Base-by-base conservation (phyloP, 2,329 filamentous ascomycete species). In the Alternaria postmessia region DNA sequence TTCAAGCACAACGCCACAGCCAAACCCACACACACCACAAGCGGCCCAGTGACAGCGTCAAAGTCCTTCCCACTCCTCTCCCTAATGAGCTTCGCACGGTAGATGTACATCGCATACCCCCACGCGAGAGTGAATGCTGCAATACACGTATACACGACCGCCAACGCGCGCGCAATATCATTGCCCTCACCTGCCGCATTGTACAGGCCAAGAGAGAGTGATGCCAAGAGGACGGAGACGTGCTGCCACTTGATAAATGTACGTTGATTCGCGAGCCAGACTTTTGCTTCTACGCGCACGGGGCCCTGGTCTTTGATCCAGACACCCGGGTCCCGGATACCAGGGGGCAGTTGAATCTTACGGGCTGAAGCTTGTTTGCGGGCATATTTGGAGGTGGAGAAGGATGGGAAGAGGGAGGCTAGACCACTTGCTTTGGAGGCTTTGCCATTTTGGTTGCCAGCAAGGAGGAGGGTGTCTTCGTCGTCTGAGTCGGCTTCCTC, bases 171-270 rank as follows among this genome's bases (percentile, higher is more conserved):
- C 0, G 93, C 93, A 32, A 97, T 79, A n/a, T 83, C 83, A 77
- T 96, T 92, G 58, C 83, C 73, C 68, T 89, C 83, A 7, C 92
- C 91, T 0, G 94, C 94, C 0, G 94, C 93, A 69, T 96, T 94
- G 81, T 94, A 97, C 28, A 99, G 82, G 22, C 90, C 92, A 12
- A 99, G 82, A 0, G 92, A 92, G 30, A 99, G 81, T 22, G 90
- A 89, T 38, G 93, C 94, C 24, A 99, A 88, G 14, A 99, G 85
- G 49, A 99, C 88, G 63, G 89, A 90, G 72, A 99, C 93, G 78
- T 98, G 94, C 82, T 98, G 92, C 95, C 95, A 99, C 80, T 97
- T 98, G 79, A 99, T 90, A 77, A 97, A 99, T 0, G 95, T 99
- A 63, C 95, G 90, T 81, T 99, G 94, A 79, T 99, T 99, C 55